Percentiles rank a stretch among this genome's conserved stretches.
These are phyloP conservation scores for Aspergillus neotritici DNA, from an alignment of 2,329 filamentous ascomycete genomes.

Conservation along the genomic window DNA sequence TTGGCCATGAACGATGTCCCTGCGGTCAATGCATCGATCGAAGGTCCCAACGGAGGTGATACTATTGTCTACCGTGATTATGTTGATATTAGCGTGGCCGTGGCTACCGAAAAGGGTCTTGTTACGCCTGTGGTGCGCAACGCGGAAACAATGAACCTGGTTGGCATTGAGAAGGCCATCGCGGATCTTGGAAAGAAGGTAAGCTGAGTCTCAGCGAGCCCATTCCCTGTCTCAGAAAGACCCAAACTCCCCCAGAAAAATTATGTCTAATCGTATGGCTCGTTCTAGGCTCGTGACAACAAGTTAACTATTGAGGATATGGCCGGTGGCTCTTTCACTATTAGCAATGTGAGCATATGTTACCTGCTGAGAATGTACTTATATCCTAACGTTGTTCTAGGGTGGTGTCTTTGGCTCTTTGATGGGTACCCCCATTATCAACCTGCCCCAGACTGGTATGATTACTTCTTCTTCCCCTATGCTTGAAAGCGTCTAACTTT, in stretches of 20 bases:
- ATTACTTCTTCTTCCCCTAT: background rate
- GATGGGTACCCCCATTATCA: slow-evolving; percentile 98
- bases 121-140: slow-evolving; percentile 97
- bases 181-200: slow-evolving; percentile 95
- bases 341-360: slow-evolving; percentile 65
- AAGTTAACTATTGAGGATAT: slow-evolving; percentile 99
- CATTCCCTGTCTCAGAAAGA: too few relatives aligned
- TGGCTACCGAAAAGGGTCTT: slow-evolving; percentile 94
- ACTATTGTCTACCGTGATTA: slow-evolving; percentile 98
- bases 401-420: slow-evolving; percentile 93
- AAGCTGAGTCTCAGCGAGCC: slow-evolving; percentile 3
- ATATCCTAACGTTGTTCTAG: slow-evolving; percentile 21
- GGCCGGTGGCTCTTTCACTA: slow-evolving; percentile 96
- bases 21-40: slow-evolving; percentile 91
- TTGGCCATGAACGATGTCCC: slow-evolving; percentile 94
- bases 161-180: slow-evolving; percentile 85
- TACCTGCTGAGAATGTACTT: background rate
- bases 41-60: slow-evolving; percentile 89
- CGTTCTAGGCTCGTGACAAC: slow-evolving; percentile 71
- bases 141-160: slow-evolving; percentile 77
- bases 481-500: slow-evolving; percentile 15
- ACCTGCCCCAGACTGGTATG: slow-evolving; percentile 76
- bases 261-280: background rate
- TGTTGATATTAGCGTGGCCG: slow-evolving; percentile 94
- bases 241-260: too few relatives aligned